Evolutionary conservation across 805 yeast species (phyloP).

Genomic region (Kuraishia molischiana): DNA sequence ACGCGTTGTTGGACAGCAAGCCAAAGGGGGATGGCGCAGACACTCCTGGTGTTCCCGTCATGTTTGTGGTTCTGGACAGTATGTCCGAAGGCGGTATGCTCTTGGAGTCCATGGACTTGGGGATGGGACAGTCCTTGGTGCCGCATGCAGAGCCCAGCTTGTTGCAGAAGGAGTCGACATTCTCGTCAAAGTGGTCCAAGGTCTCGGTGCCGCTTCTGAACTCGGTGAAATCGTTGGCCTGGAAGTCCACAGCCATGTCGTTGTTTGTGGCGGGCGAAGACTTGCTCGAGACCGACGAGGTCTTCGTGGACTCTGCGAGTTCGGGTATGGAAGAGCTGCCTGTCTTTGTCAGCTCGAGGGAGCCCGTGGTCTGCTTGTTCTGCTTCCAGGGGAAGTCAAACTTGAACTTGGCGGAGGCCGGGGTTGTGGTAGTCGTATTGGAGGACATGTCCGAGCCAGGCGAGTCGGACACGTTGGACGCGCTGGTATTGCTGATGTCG

Average conservation of each 20-base stretch:
- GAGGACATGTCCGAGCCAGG: background rate
- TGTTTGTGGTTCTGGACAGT: background rate
- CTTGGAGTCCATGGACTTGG: constrained; percentile 22
- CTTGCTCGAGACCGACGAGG: constrained; percentile 2
- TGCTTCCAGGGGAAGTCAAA: constrained; percentile 48
- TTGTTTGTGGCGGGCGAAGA: constrained; percentile 3
- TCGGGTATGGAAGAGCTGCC: background rate
- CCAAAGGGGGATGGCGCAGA: constrained; percentile 1
- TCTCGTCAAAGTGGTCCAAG: constrained; percentile 49
- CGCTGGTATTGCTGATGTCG: constrained; percentile 1
- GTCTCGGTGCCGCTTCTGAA: background rate
- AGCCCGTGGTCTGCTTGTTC: background rate
- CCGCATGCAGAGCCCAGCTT: constrained; percentile 80
- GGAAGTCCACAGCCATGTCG: background rate
- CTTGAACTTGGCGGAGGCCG: constrained; percentile 20
- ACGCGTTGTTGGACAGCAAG: background rate
- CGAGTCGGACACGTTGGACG: background rate
- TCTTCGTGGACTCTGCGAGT: constrained; percentile 2
- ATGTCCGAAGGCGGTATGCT: constrained; percentile 2
- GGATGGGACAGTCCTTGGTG: constrained; percentile 56
- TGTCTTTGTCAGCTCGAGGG: background rate
- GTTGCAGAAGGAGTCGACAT: constrained; percentile 66
- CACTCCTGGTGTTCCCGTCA: background rate
- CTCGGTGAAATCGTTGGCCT: background rate
- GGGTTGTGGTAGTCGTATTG: background rate